These are phyloP conservation scores for Suillus subalutaceus DNA, from an alignment of 768 basidiomycete genomes.

Conservation along the genomic window DNA sequence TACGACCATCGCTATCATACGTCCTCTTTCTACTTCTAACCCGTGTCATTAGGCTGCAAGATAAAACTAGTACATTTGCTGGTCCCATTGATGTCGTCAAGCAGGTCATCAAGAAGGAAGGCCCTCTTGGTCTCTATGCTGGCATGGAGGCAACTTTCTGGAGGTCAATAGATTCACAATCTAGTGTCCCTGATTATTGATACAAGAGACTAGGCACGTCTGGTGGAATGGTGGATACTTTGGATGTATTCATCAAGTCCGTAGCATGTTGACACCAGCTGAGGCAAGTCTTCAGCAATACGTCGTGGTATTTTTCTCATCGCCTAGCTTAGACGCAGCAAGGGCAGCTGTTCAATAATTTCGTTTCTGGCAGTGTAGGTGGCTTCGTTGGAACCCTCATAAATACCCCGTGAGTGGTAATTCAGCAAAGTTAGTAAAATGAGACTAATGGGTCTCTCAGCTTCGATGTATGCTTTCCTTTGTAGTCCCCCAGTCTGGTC, in stretches of 20 bases:
- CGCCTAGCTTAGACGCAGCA: slow-evolving; percentile 54
- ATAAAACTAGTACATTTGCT: slow-evolving; percentile 86
- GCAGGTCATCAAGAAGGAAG: slow-evolving; percentile 76
- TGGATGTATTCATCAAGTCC: slow-evolving; percentile 87
- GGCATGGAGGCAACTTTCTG: slow-evolving; percentile 99
- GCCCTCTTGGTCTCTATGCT: slow-evolving; percentile 82
- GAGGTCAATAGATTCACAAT: slow-evolving; percentile 56
- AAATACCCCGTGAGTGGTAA: slow-evolving; percentile 80
- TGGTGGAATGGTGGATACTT: slow-evolving; percentile 98
- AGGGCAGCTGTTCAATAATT: slow-evolving; percentile 84
- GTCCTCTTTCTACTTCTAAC: slow-evolving; percentile 7
- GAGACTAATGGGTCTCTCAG: slow-evolving; percentile 25
- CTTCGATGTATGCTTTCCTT: slow-evolving; percentile 45
- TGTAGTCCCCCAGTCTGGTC: background rate
- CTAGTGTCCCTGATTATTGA: background rate
- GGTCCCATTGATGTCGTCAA: slow-evolving; percentile 92
- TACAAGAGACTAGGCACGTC: slow-evolving; percentile 55
- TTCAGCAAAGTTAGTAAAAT: slow-evolving; percentile 10
- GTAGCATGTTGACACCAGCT: slow-evolving; percentile 78
- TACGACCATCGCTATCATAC: slow-evolving; percentile 27
- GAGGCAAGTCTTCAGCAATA: slow-evolving; percentile 53
- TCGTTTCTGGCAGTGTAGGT: slow-evolving; percentile 87
- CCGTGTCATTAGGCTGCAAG: slow-evolving; percentile 66
- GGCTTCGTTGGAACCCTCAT: slow-evolving; percentile 87
- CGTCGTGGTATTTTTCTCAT: slow-evolving; percentile 1